A percentile compares a stretch with the other conserved stretches of the same genome.
Conservation (phyloP, 805 yeast species). For the Priceomyces castillae region DNA sequence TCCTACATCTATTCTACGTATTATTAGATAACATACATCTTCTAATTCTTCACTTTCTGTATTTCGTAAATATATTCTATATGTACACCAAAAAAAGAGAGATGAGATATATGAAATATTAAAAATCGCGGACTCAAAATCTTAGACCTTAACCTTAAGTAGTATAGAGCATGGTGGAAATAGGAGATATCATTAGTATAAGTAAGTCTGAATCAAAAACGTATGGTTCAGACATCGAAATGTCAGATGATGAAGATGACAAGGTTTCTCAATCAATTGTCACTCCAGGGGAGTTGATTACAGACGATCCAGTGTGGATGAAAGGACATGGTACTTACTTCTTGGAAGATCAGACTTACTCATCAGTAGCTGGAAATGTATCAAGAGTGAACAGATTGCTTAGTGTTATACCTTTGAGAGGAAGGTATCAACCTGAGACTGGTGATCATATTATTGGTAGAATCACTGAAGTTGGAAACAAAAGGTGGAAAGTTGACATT, state of each 20-base stretch:
- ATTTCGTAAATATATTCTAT: no score
- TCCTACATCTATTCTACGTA: no score
- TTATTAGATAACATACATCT: no score
- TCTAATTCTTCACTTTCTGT: no score
- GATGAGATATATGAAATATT: background rate
- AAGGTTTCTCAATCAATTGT: constrained; percentile 44
- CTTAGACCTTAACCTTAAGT: no score
- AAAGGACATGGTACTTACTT: constrained; percentile 96
- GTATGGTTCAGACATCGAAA: constrained; percentile 40
- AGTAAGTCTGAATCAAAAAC: constrained; percentile 26
- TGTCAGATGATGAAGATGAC: constrained; percentile 32
- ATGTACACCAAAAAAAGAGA: background rate
- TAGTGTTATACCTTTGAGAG: constrained; percentile 81
- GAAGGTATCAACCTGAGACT: constrained; percentile 88
- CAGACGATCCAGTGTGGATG: constrained; percentile 97
- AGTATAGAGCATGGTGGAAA: background rate
- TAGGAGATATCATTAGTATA: constrained; percentile 32
- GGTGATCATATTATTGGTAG: constrained; percentile 97
- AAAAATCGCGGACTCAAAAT: no score
- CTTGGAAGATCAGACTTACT: constrained; percentile 68
- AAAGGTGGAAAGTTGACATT: constrained; percentile 95
- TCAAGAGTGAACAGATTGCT: constrained; percentile 82
- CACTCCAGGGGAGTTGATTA: constrained; percentile 95
- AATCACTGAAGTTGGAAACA: constrained; percentile 88
- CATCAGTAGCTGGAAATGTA: constrained; percentile 91